Base-by-base conservation (phyloP, 495 filamentous ascomycete genomes). In the Hypoxylon rickii region DNA sequence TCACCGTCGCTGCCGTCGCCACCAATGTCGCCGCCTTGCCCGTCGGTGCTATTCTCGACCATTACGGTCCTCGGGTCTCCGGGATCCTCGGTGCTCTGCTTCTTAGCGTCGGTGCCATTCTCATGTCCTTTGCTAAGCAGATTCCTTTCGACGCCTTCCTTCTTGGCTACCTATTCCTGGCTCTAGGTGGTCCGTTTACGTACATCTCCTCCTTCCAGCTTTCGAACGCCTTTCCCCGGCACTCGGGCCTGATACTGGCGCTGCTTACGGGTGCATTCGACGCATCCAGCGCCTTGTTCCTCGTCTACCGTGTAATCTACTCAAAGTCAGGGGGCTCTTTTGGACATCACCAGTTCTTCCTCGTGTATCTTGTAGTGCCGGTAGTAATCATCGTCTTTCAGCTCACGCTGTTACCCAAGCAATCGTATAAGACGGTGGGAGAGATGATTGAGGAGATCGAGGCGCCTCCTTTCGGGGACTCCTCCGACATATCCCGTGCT, bases 201-300 rank as follows among this genome's bases (percentile, higher is more conserved):
- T 96, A 93, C 74, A 96, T 96, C 51, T 84, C 88, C 11, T 90
- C 86, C 2, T 96, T 96, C 73, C 92, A 96, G 58, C 79, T 96
- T n/a, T 92, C 88, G 36, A 96, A 96, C 61, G 85, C 91, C 10
- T 96, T 96, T 64, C 92, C 92, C 1, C 76, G 78, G n/a, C 83
- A 88, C 56, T 95, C 90, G 1, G 92, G 92, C 2, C 71, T 95
- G 12, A 92, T 96, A 44, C 75, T 96, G 2, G 90, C 92, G 0
- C 79, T 92, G 24, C 74, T 96, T 15, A 96, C 91, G 0, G 92
- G 92, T 3, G 91, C 90, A 32, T 96, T 96, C 62, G 92, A 96
- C 69, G 86, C 90, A 1, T 92, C 87, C 5, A 91, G 87, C 63
- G 90, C 90, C n/a, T 59, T 96, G 2, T 96, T 96, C 66, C 79